A percentile compares a stretch with the other conserved stretches of the same genome.
Evolutionary conservation across 371 early-diverging fungal species (phyloP).

Genomic region (Mortierella sp.): DNA sequence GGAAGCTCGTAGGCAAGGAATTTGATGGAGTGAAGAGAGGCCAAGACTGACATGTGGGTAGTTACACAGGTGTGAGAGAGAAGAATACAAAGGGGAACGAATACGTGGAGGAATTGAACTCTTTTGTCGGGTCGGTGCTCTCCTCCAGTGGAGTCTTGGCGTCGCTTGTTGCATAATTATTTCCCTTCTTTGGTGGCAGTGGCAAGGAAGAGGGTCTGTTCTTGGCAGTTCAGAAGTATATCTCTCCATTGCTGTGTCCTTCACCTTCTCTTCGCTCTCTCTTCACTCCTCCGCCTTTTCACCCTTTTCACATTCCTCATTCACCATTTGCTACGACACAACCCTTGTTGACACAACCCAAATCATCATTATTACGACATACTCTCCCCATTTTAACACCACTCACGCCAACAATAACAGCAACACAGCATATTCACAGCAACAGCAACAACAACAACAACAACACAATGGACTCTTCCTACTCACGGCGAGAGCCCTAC

Average conservation of each 20-base stretch:
- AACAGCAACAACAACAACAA: not conserved
- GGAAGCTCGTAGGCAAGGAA: no score
- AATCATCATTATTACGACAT: not conserved
- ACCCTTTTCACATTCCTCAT: not conserved
- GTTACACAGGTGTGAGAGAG: not conserved
- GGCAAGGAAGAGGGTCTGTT: not conserved
- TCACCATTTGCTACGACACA: not conserved
- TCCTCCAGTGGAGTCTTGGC: not conserved
- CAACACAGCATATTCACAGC: not conserved
- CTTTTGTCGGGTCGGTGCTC: constrained; percentile 5
- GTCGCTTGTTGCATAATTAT: not conserved
- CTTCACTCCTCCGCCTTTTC: not conserved
- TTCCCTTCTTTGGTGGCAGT: not conserved
- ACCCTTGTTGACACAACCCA: not conserved
- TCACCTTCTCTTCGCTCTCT: not conserved
- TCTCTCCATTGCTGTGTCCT: not conserved
- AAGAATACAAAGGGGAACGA: not conserved
- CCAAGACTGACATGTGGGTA: constrained; percentile 2
- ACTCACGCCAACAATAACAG: not conserved
- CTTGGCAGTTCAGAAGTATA: not conserved
- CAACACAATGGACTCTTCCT: not conserved
- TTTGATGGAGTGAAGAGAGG: not conserved
- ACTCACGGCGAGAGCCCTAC: not conserved
- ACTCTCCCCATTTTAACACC: no score
- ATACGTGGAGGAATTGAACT: constrained; percentile 1